These are phyloP conservation scores for Botryosphaeria dothidea DNA, from an alignment of 2,329 filamentous ascomycete species.

Conservation along the genomic window DNA sequence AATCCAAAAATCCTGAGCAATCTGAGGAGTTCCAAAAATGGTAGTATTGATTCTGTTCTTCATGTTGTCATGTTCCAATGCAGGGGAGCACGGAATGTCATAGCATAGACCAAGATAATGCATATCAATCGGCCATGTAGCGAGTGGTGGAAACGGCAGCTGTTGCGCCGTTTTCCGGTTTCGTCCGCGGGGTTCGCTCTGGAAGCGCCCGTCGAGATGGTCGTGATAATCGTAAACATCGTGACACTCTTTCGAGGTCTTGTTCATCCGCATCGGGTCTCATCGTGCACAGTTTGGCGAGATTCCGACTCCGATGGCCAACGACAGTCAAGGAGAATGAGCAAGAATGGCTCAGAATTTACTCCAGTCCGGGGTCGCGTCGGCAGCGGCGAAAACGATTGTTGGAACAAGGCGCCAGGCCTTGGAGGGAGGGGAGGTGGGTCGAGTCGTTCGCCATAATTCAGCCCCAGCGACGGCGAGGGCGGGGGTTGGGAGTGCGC, in stretches of 20 bases:
- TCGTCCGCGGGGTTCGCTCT: not conserved
- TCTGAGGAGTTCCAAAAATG: constrained; percentile 3
- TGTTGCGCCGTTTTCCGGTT: not conserved
- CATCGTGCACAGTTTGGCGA: not conserved
- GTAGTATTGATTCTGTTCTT: not conserved
- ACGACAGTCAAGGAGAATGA: constrained; percentile 5
- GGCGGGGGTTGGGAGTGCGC: not conserved
- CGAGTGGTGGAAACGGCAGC: not conserved
- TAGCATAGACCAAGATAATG: not conserved
- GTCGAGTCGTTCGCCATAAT: not conserved
- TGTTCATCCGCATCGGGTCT: constrained; percentile 12
- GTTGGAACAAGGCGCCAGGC: not conserved
- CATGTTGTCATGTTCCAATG: not conserved
- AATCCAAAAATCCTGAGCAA: constrained; percentile 12
- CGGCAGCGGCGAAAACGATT: not conserved
- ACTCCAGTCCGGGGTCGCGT: constrained; percentile 9
- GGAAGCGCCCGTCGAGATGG: not conserved
- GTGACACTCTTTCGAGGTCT: constrained; percentile 1
- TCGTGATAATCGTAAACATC: constrained; percentile 6
- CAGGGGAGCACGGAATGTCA: not conserved
- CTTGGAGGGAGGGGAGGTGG: not conserved
- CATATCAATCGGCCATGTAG: not conserved
- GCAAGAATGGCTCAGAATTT: not conserved
- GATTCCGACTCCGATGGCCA: constrained; percentile 3
- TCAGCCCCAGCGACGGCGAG: constrained; percentile 5